Evolutionary conservation across 129 eudicot species (phyloP).

Genomic region (Escallonia rubra): DNA sequence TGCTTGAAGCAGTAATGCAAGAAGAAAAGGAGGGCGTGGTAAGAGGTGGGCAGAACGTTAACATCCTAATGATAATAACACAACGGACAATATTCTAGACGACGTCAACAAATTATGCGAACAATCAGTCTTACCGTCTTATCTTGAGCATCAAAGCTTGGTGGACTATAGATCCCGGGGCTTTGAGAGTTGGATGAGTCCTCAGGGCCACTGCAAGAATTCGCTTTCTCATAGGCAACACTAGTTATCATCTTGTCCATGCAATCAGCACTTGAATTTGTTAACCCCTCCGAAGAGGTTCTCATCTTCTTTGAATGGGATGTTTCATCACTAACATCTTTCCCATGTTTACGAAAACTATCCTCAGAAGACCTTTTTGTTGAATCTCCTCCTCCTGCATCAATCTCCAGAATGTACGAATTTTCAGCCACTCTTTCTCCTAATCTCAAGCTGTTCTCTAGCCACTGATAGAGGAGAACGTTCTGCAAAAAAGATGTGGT

Average conservation of each 20-base stretch:
- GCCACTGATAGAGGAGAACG: constrained; percentile 73
- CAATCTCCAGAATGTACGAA: constrained; percentile 35
- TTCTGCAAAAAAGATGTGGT: constrained; percentile 34
- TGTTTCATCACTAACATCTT: too few species aligned
- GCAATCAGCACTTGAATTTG: constrained; percentile 3
- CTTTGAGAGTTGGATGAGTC: constrained; percentile 12
- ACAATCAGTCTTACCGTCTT: constrained; percentile 6
- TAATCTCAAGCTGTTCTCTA: constrained; percentile 68
- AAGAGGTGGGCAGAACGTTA: too few species aligned
- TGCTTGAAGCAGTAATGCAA: neutral
- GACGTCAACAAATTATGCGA: too few species aligned
- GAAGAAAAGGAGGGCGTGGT: too few species aligned
- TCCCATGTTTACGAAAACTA: too few species aligned
- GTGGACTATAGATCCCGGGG: constrained; percentile 15
- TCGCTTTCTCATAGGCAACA: neutral
- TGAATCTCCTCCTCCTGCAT: constrained; percentile 20
- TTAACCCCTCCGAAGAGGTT: neutral
- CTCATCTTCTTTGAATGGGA: neutral
- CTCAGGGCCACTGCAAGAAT: constrained; percentile 11
- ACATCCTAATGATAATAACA: too few species aligned
- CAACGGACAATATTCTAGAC: too few species aligned
- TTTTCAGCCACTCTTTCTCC: constrained; percentile 65
- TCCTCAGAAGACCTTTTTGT: constrained; percentile 9
- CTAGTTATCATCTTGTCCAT: neutral
- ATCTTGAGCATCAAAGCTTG: constrained; percentile 6